Conservation (phyloP, 2,329 filamentous ascomycete species). For the Claviceps digitariae region DNA sequence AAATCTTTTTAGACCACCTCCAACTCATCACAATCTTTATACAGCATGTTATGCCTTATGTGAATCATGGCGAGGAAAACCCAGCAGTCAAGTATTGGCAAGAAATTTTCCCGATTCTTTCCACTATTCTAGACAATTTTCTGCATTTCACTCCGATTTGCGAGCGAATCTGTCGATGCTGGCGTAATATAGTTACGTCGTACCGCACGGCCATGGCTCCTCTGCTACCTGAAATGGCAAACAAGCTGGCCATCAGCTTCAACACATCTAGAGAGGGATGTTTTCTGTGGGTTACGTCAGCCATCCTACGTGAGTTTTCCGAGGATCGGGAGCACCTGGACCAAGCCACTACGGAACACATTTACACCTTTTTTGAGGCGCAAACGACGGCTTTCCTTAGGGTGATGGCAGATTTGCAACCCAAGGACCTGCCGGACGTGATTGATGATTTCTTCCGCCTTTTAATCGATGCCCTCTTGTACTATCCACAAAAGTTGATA, state of each 20-base stretch:
- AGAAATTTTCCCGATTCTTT: slow-evolving; percentile 79
- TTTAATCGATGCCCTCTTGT: slow-evolving; percentile 79
- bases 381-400: slow-evolving; percentile 83
- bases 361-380: slow-evolving; percentile 89
- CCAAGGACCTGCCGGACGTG: slow-evolving; percentile 61
- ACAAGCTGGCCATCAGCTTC: slow-evolving; percentile 79
- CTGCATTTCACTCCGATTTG: slow-evolving; percentile 76
- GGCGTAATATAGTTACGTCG: slow-evolving; percentile 93
- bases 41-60: slow-evolving; percentile 61
- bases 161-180: slow-evolving; percentile 87
- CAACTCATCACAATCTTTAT: slow-evolving; percentile 88
- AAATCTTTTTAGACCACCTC: slow-evolving; percentile 52
- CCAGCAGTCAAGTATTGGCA: slow-evolving; percentile 94
- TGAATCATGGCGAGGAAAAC: slow-evolving; percentile 60
- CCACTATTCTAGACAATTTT: slow-evolving; percentile 79
- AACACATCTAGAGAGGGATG: slow-evolving; percentile 78
- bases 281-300: slow-evolving; percentile 96
- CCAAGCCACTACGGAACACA: slow-evolving; percentile 65
- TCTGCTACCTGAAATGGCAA: slow-evolving; percentile 70
- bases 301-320: slow-evolving; percentile 89
- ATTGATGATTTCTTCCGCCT: slow-evolving; percentile 97
- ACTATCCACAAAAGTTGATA: slow-evolving; percentile 77
- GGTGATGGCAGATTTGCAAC: slow-evolving; percentile 72
- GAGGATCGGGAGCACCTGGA: slow-evolving; percentile 80
- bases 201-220: slow-evolving; percentile 84